These are phyloP conservation scores for Thymus quinquecostatus DNA, from an alignment of 257 asterid species.

Conservation along the genomic window DNA sequence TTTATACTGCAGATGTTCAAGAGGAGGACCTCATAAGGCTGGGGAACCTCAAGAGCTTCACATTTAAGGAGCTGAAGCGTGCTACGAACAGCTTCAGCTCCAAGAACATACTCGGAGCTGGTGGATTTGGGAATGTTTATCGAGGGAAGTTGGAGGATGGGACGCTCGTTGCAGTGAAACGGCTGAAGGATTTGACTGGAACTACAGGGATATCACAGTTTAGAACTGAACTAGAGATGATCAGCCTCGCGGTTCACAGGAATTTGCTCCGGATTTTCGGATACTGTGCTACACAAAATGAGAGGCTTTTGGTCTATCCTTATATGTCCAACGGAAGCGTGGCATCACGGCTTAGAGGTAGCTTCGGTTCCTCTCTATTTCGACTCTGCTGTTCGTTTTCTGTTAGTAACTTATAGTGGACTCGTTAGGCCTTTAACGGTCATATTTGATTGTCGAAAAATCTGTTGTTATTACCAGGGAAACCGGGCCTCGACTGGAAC, in stretches of 20 bases:
- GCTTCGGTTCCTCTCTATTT: constrained; percentile 9
- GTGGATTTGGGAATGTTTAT: constrained; percentile 94
- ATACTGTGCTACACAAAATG: constrained; percentile 72
- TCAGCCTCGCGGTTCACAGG: constrained; percentile 90
- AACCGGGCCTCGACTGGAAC: constrained; percentile 85
- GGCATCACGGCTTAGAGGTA: constrained; percentile 89
- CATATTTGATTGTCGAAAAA: neutral
- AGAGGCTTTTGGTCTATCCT: constrained; percentile 87
- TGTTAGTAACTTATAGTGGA: no score
- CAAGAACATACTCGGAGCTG: constrained; percentile 85
- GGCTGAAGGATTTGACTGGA: constrained; percentile 80
- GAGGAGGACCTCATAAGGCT: constrained; percentile 70
- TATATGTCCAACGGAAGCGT: constrained; percentile 93
- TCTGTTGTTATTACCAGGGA: constrained; percentile 40
- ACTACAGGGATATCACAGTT: constrained; percentile 84
- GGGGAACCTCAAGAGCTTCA: constrained; percentile 77
- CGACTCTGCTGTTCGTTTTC: neutral
- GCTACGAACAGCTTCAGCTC: constrained; percentile 82
- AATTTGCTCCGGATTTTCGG: constrained; percentile 81
- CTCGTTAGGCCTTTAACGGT: no score
- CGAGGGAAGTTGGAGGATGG: constrained; percentile 71
- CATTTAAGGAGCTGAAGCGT: constrained; percentile 72
- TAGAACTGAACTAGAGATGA: constrained; percentile 80
- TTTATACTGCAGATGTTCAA: constrained; percentile 57
- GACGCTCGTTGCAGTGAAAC: constrained; percentile 76